Evolutionary conservation across 129 eudicot species (phyloP).

Genomic region (Artemisia argyi): DNA sequence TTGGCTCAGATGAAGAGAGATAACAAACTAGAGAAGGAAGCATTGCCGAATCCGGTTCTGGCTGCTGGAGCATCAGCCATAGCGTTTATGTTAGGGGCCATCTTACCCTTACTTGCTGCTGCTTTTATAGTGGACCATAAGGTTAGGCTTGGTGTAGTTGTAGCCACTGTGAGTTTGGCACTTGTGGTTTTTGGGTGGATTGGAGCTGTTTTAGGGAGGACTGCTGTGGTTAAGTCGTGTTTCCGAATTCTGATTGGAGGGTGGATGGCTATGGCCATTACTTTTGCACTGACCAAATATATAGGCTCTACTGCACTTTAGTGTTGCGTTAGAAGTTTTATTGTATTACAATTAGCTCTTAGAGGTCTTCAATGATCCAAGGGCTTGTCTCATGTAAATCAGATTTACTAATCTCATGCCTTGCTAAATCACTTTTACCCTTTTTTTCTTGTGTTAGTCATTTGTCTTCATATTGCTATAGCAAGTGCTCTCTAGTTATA

Average conservation of each 20-base stretch:
- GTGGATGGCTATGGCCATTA: conserved; percentile 42
- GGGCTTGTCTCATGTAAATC: background rate
- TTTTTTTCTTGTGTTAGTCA: background rate
- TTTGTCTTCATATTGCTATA: background rate
- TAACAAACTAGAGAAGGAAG: conserved; percentile 10
- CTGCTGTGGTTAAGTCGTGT: conserved; percentile 26
- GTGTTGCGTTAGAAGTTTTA: background rate
- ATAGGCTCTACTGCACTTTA: conserved; percentile 28
- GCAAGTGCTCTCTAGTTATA: too few relatives aligned
- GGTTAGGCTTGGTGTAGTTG: conserved; percentile 34
- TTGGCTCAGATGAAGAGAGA: conserved; percentile 34
- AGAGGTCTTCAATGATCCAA: background rate
- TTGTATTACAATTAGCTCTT: background rate
- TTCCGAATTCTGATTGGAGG: conserved; percentile 33
- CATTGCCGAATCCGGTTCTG: conserved; percentile 32
- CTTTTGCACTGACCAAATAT: conserved; percentile 30
- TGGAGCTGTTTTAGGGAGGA: conserved; percentile 30
- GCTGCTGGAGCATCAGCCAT: conserved; percentile 35
- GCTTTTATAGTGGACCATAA: conserved; percentile 31
- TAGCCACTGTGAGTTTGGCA: conserved; percentile 35
- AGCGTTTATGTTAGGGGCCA: conserved; percentile 34
- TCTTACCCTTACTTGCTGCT: conserved; percentile 30
- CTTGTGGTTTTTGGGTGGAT: conserved; percentile 29
- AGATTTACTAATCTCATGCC: background rate
- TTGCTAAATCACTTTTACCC: background rate